Conservation (phyloP, 495 filamentous ascomycete genomes). For the Podospora comata region DNA sequence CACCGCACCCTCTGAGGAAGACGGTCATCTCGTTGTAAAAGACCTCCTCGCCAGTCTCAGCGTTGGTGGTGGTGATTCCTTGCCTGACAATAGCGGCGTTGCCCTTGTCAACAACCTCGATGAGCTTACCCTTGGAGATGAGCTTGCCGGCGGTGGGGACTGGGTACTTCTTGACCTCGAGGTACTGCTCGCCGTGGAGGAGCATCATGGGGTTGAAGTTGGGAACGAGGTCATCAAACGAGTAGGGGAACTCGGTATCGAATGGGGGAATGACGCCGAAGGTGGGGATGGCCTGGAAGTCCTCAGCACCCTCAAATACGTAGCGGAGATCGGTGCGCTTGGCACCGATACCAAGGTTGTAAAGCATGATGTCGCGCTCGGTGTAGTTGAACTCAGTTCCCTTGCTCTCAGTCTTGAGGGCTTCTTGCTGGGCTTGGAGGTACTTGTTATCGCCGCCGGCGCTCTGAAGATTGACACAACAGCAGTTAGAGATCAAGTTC, state of each 20-base stretch:
- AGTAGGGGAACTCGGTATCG: slow-evolving; percentile 76
- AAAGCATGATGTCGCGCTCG: slow-evolving; percentile 86
- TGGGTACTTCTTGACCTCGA: slow-evolving; percentile 90
- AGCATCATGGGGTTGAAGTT: slow-evolving; percentile 99
- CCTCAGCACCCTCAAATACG: slow-evolving; percentile 83
- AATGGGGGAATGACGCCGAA: slow-evolving; percentile 95
- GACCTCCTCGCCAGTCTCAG: slow-evolving; percentile 81
- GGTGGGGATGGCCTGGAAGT: slow-evolving; percentile 90
- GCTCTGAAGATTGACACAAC: slow-evolving; percentile 30
- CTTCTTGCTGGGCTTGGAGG: slow-evolving; percentile 71
- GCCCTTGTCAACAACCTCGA: slow-evolving; percentile 96
- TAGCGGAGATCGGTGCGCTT: slow-evolving; percentile 86
- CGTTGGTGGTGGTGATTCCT: slow-evolving; percentile 71
- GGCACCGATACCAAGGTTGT: slow-evolving; percentile 92
- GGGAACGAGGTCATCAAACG: slow-evolving; percentile 77
- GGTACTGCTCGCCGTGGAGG: slow-evolving; percentile 97
- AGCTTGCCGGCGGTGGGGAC: slow-evolving; percentile 85
- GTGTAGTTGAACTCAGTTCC: slow-evolving; percentile 79
- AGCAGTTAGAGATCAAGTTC: slow-evolving; percentile 33
- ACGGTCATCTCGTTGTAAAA: slow-evolving; percentile 95
- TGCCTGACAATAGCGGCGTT: slow-evolving; percentile 80
- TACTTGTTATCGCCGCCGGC: slow-evolving; percentile 42
- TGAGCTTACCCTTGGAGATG: slow-evolving; percentile 76
- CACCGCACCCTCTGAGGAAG: slow-evolving; percentile 89
- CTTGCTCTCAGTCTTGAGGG: slow-evolving; percentile 65